Evolutionary conservation across 257 asterid genomes (phyloP), one percentile per base, ranked within the genome.

Genomic region (Paraleonurus japonicus): DNA sequence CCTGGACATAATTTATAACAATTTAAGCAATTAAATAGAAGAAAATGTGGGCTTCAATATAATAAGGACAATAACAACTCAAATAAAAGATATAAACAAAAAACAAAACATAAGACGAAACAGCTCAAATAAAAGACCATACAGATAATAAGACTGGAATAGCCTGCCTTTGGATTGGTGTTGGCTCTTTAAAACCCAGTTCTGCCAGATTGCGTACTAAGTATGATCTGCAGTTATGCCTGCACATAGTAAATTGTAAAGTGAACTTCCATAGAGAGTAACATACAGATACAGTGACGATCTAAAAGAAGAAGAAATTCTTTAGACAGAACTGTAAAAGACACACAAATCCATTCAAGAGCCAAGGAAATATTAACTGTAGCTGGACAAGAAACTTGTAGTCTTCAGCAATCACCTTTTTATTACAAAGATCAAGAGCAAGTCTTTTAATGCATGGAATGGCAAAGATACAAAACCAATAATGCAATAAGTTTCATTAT

Each of bases 91-190:
- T 55, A 13, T 19, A 60, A 67, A 16, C 53, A 33, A n/a, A 41
- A n/a, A 15, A n/a, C n/a, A n/a, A n/a, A 64, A 39, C 35, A 23
- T 16, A 51, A 61, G 58, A 69, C 76, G 43, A 57, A 62, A 23
- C 43, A 75, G 82, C 72, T 77, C 78, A 81, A 83, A 79, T 69
- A 72, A 79, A 83, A 83, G 69, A 81, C 69, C 96, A 86, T 92
- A 90, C 98, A 74, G 96, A 87, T 88, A 90, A 79, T 70, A 92
- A 84, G 78, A 85, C 86, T 79, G 96, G 91, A 85, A 90, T 90
- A 75, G 98, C 82, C 96, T 92, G 98, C 92, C 85, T 90, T 88
- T 92, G 98, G 84, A 92, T 90, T 20, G 98, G 96, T 48, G 98
- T 92, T 79, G 92, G 98, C 77, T 92, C 98, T 84, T 80, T 78